Base-by-base conservation (phyloP, 305 asterid species). In the Rubia balearica region DNA sequence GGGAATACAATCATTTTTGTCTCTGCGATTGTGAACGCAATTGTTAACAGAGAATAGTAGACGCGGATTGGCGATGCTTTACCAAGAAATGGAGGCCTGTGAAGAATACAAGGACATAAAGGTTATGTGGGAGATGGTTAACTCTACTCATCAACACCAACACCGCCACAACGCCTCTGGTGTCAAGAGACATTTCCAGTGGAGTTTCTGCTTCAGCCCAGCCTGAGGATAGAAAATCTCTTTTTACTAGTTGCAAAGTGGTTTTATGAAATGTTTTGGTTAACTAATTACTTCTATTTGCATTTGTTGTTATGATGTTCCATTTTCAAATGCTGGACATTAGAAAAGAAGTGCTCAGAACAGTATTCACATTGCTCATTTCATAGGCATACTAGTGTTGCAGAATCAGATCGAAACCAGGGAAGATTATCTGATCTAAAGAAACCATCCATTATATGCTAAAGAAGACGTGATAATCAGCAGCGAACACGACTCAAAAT, bases 41-140 rank as follows among this genome's bases (percentile, higher is more conserved):
- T 49, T 74, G 45, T 68, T 41, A 40, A 73, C 83, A 84, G 93
- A 68, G 65, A 82, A 75, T 33, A 33, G 3, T 71, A 56, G 80
- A 43, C 65, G 73, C 1, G 87, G 90, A 22, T 73, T 89, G 41
- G 81, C 82, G 22, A 63, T 65, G 41, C 78, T 89, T 38, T 82
- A 81, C 78, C 77, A 82, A 75, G 93, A 89, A 61, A 77, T 84
- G 82, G 96, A 87, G 80, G 89, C 85, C 27, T 87, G 88, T 61
- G 84, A 75, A 69, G 93, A 82, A 70, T 87, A 87, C 78, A 72
- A 43, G 76, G 91, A 87, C 78, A 85, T 85, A 68, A 83, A 82
- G 41, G 90, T 87, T 51, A 87, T 87, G 92, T 89, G 92, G 96
- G 87, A 87, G 70, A 83, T 87, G 78, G 78, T 85, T 56, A 87